These are phyloP conservation scores for Thermoascus crustaceus DNA, from an alignment of 2,329 filamentous ascomycete species.

Conservation along the genomic window DNA sequence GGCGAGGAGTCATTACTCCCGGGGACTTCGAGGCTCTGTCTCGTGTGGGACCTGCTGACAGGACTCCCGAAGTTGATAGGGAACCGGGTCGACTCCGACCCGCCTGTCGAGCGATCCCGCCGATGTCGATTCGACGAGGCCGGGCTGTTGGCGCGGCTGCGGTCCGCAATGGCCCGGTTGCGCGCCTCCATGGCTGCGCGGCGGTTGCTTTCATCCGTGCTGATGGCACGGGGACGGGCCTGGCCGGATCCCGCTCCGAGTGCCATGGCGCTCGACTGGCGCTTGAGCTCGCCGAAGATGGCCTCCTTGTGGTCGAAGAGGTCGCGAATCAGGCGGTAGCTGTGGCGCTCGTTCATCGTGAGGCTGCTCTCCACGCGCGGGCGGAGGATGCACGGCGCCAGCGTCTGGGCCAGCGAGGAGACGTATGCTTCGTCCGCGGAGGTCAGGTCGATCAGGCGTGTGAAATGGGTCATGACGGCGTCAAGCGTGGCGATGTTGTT, in stretches of 20 bases:
- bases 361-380: constrained; percentile 81
- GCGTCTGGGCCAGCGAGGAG: constrained; percentile 59
- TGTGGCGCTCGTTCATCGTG: constrained; percentile 92
- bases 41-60: constrained; percentile 43
- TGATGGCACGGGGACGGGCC: constrained; percentile 73
- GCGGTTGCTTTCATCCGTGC: constrained; percentile 91
- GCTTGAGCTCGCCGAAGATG: constrained; percentile 94
- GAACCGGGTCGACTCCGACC: constrained; percentile 72
- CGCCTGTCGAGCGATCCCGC: constrained; percentile 66
- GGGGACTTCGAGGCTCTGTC: constrained; percentile 75
- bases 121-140: constrained; percentile 50
- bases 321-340: constrained; percentile 81
- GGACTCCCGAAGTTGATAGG: constrained; percentile 65
- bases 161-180: constrained; percentile 64
- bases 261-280: constrained; percentile 41
- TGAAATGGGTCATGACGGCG: constrained; percentile 96
- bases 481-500: constrained; percentile 99
- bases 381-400: constrained; percentile 81
- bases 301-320: constrained; percentile 88
- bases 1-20: constrained; percentile 44
- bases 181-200: constrained; percentile 91
- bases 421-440: constrained; percentile 89
- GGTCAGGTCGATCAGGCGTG: constrained; percentile 88
- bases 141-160: constrained; percentile 68
- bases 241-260: constrained; percentile 44